Evolutionary conservation across 139 green algal genomes (phyloP), one percentile per base, ranked within the genome.

Genomic region (Micractinium sp.): DNA sequence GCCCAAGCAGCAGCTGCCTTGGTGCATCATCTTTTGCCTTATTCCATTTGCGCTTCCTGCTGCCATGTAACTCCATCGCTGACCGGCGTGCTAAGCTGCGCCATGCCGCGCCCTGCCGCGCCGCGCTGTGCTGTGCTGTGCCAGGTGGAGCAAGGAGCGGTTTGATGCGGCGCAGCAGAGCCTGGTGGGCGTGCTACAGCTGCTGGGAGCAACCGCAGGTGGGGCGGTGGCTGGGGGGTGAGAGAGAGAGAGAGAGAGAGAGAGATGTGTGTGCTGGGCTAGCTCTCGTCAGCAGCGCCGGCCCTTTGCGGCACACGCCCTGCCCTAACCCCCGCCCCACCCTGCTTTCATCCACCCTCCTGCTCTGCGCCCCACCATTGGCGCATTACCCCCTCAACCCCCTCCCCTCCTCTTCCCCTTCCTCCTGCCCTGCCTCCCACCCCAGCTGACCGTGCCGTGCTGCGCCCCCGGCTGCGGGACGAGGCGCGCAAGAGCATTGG

Each of bases 401-500:
- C 47, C 47, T 56, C 2, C 39, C 39, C 78, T 53, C n/a, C 78
- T 53, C n/a, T 41, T 14, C 3, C 15, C 25, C 78, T 38, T 3
- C 19, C 39, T 22, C 27, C 39, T 38, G 2, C 31, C 47, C 47
- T 71, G 41, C 47, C 22, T 3, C 5, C 20, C 77, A 47, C 36
- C 15, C 2, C 82, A 87, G 82, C 93, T 2, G 86, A 91, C 33
- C 73, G 87, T 20, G 85, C 91, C 0, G 91, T 96, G 31, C 91
- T 95, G 87, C 90, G 93, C 7, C 88, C 90, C 1, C 66, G 29
- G n/a, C 88, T 96, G 74, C 80, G 93, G 19, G 93, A 96, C 20
- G 93, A 95, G 87, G 93, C 93, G 7, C 90, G 93, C 79, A 93
- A 89, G 79, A 69, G 86, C 19, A 91, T 96, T 20, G 93, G 93